phyloP scores from a whole-genome alignment of 1,284 basidiomycete species.

The Malassezia sp. region DNA sequence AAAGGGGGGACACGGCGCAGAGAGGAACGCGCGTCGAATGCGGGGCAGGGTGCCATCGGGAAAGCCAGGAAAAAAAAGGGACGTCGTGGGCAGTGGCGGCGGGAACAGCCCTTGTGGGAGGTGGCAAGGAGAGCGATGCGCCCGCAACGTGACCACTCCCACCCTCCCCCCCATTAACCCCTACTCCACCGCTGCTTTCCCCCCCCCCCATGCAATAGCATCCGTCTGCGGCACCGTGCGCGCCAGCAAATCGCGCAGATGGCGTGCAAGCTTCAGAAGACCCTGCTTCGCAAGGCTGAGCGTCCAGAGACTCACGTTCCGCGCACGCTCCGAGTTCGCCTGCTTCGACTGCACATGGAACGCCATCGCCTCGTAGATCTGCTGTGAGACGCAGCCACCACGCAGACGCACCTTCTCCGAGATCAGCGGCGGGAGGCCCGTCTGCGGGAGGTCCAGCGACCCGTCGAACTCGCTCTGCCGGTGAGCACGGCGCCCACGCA shows the following conservation, averaged over 20 bases:
- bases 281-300: slow-evolving; percentile 27
- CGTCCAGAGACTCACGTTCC: slow-evolving; percentile 40
- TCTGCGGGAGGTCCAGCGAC: slow-evolving; percentile 42
- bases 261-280: slow-evolving; percentile 16
- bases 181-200: no score
- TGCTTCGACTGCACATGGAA: slow-evolving; percentile 40
- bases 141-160: no score
- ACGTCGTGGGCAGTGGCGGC: no score
- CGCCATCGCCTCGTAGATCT: slow-evolving; percentile 43
- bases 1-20: no score
- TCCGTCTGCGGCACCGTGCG: slow-evolving; percentile 1
- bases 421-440: slow-evolving; percentile 39
- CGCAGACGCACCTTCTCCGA: slow-evolving; percentile 26
- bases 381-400: no score
- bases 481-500: slow-evolving; percentile 51
- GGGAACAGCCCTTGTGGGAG: no score
- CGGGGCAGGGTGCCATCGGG: no score
- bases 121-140: no score
- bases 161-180: no score
- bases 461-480: slow-evolving; percentile 41
- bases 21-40: no score
- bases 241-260: slow-evolving; percentile 6
- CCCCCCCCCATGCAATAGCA: no score
- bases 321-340: slow-evolving; percentile 30
- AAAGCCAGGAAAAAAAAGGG: no score